Evolutionary conservation across 108 stramenopile genomes (phyloP), one percentile per base, ranked within the genome.

Genomic region (Pelagomonas calceolata): DNA sequence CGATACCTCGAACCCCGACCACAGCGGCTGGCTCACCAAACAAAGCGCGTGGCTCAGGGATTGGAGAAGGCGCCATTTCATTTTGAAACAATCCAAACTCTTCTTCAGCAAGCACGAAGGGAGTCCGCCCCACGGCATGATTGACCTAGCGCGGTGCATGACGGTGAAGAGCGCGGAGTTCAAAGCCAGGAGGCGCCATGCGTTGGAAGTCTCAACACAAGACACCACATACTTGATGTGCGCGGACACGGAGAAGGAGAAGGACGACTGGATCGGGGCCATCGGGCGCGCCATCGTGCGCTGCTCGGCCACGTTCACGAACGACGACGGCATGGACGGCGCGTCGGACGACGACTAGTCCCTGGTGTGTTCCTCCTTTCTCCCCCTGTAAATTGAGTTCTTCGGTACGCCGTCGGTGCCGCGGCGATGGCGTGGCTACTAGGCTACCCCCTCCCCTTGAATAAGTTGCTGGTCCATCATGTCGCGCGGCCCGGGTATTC

Each of bases 251-350:
- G 97, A 98, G 81, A 94, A 95, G 78, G 95, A 95, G 76, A 99
- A 99, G 82, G 98, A 99, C 73, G 97, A 98, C 75, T 99, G 98
- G 98, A 99, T 99, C 75, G 98, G 98, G 9, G 90, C 92, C 21
- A 93, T 97, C 17, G 98, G 98, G 35, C 90, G 92, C 66, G 90
- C 96, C n/a, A 99, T 99, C 76, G 98, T 99, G 15, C 92, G 94
- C 35, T 94, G 76, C 17, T 81, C 82, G 17, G 75, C 76, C 66
- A 35, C 51, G 36, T 76, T 64, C 76, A 82, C 75, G 51, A 69
- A 66, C 76, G 79, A 73, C 66, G 82, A 68, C 33, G 66, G 68
- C 26, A 64, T 79, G 26, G 76, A 73, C 34, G 75, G 76, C 16
- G 71, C 88, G 32, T 85, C 87, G 39, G 87, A 91, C 68, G 85